These are phyloP conservation scores for Arthrobotrys conoides DNA, from an alignment of 2,329 filamentous ascomycete genomes.

Conservation along the genomic window DNA sequence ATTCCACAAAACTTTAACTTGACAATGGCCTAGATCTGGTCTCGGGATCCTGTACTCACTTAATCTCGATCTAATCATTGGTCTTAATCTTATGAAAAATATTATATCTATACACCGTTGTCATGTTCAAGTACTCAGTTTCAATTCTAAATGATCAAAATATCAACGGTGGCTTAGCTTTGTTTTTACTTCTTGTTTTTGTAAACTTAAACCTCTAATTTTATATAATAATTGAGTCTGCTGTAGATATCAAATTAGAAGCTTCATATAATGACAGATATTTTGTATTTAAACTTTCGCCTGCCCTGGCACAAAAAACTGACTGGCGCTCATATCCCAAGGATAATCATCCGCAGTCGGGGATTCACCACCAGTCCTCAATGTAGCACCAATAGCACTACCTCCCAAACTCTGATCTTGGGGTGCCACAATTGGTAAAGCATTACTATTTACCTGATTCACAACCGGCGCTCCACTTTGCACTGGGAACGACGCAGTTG, in stretches of 20 bases:
- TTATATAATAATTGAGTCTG: no score
- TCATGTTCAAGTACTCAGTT: no score
- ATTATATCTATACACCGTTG: no score
- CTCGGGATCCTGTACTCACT: background rate
- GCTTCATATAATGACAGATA: no score
- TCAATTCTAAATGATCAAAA: no score
- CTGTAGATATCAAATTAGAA: no score
- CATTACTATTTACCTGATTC: constrained; percentile 7
- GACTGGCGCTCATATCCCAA: background rate
- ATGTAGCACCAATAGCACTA: background rate
- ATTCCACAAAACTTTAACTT: background rate
- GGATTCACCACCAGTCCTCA: background rate
- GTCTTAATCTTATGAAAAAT: no score
- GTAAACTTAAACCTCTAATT: no score
- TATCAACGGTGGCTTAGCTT: no score
- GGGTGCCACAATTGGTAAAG: constrained; percentile 12
- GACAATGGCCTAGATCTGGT: background rate
- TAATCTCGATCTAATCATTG: background rate
- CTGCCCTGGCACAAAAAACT: constrained; percentile 5
- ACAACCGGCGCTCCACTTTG: background rate
- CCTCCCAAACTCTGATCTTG: background rate
- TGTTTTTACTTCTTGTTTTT: no score
- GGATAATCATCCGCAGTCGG: background rate
- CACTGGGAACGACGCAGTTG: background rate
- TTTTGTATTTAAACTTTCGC: background rate